Percentiles rank a stretch among this genome's conserved stretches.
These are phyloP conservation scores for Penicillium goetzii DNA, from an alignment of 495 filamentous ascomycete species.

Conservation along the genomic window DNA sequence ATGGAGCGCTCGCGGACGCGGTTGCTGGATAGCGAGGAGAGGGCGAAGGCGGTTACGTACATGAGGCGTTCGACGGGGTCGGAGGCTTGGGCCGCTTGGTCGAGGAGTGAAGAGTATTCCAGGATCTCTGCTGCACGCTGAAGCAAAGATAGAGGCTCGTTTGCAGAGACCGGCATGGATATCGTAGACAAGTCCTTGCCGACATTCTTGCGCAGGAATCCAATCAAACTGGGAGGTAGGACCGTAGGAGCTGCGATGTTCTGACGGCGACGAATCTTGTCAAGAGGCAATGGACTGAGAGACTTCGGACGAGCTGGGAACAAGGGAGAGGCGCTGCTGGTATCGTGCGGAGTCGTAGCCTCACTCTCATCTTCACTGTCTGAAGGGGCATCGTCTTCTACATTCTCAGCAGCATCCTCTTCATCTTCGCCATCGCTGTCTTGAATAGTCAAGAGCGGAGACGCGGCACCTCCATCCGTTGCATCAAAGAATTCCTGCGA, in stretches of 20 bases:
- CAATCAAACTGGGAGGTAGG: constrained; percentile 84
- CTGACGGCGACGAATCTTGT: constrained; percentile 65
- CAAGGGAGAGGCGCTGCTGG: constrained; percentile 53
- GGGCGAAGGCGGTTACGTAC: constrained; percentile 86
- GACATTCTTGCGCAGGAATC: constrained; percentile 94
- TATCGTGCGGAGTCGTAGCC: constrained; percentile 39
- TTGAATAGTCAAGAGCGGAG: constrained; percentile 75
- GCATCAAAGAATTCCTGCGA: constrained; percentile 96
- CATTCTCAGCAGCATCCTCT: constrained; percentile 36
- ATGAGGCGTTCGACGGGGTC: constrained; percentile 71
- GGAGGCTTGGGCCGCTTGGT: constrained; percentile 64
- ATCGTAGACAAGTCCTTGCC: constrained; percentile 96
- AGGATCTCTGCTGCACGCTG: constrained; percentile 87
- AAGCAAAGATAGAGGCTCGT: constrained; percentile 86
- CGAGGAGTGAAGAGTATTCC: constrained; percentile 85
- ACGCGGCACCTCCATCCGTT: constrained; percentile 65
- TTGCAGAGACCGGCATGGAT: constrained; percentile 94
- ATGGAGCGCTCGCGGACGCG: constrained; percentile 88
- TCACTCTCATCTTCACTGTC: constrained; percentile 61
- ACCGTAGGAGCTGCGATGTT: constrained; percentile 73
- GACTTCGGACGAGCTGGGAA: constrained; percentile 77
- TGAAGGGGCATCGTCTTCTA: constrained; percentile 45
- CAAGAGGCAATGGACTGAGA: constrained; percentile 76
- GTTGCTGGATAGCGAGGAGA: constrained; percentile 77
- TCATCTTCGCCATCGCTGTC: constrained; percentile 59